A percentile compares a stretch with the other conserved stretches of the same genome.
Conservation (phyloP, 257 asterid species). For the Plantago elongata region DNA sequence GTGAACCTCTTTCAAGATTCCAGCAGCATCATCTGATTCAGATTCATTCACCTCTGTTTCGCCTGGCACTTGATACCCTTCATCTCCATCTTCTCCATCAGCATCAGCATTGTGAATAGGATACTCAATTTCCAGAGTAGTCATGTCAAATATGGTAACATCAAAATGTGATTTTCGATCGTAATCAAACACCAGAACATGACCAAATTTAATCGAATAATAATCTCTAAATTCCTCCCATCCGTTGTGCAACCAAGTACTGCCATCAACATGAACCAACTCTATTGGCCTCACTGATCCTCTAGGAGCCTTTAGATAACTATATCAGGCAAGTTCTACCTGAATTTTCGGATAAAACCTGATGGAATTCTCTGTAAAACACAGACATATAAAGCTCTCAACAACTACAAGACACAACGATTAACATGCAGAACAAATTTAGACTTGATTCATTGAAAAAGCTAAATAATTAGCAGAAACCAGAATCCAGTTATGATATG, state of each 20-base stretch:
- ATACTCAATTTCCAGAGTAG: not conserved
- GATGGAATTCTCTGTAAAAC: not conserved
- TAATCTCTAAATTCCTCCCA: not conserved
- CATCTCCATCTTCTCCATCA: not conserved
- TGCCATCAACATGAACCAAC: not conserved
- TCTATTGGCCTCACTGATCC: not conserved
- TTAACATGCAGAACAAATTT: no score
- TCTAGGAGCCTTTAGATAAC: not conserved
- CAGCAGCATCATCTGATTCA: not conserved
- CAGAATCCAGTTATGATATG: no score
- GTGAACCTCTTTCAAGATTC: constrained; percentile 5
- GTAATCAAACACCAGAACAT: not conserved
- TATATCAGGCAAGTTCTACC: not conserved
- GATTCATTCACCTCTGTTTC: no score
- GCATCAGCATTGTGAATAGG: not conserved
- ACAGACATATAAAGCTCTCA: no score
- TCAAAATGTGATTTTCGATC: not conserved
- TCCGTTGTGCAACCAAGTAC: not conserved
- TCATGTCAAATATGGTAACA: not conserved
- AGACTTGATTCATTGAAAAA: no score
- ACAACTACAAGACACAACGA: no score
- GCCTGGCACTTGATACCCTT: not conserved
- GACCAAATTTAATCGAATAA: not conserved
- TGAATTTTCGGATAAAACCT: not conserved
- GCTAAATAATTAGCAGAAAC: no score